phyloP scores from a whole-genome alignment of 208 protist species.

The Porcisia deanei region DNA sequence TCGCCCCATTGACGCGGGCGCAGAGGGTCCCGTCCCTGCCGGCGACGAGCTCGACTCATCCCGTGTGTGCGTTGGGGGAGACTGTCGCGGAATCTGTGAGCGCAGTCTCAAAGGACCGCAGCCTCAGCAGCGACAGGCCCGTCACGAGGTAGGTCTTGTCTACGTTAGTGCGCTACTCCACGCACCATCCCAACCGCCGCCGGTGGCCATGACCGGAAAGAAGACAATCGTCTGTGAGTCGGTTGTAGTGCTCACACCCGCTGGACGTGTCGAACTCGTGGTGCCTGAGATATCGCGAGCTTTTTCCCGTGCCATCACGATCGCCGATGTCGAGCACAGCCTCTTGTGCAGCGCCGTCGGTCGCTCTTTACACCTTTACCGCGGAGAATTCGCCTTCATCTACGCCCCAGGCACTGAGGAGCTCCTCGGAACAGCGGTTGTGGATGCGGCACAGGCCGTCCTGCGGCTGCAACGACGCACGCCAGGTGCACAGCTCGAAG shows the following conservation, averaged over 20 bases:
- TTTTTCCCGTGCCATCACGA: constrained; percentile 19
- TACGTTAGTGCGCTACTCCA: constrained; percentile 11
- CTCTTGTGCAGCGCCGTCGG: constrained; percentile 52
- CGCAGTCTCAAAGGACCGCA: background rate
- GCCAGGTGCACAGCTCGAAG: background rate
- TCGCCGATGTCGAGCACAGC: constrained; percentile 49
- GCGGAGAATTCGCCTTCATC: constrained; percentile 26
- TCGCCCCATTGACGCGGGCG: background rate
- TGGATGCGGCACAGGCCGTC: constrained; percentile 39
- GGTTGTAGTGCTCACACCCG: constrained; percentile 48
- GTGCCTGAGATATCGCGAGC: background rate
- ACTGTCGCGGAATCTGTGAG: background rate
- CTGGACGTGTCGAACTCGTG: constrained; percentile 47
- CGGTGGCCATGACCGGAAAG: background rate
- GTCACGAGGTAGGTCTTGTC: background rate
- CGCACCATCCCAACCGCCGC: background rate
- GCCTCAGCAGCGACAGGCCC: background rate
- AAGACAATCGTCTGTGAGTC: constrained; percentile 22
- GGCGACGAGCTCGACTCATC: background rate
- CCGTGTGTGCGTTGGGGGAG: background rate
- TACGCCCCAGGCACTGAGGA: constrained; percentile 39
- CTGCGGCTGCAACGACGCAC: constrained; percentile 17
- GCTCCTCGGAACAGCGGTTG: constrained; percentile 27
- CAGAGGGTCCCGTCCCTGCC: background rate
- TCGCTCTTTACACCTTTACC: constrained; percentile 38